Percentiles rank a stretch among this genome's conserved stretches.
Evolutionary conservation across 1,284 basidiomycete species (phyloP).

Genomic region (Schizophyllum commune): DNA sequence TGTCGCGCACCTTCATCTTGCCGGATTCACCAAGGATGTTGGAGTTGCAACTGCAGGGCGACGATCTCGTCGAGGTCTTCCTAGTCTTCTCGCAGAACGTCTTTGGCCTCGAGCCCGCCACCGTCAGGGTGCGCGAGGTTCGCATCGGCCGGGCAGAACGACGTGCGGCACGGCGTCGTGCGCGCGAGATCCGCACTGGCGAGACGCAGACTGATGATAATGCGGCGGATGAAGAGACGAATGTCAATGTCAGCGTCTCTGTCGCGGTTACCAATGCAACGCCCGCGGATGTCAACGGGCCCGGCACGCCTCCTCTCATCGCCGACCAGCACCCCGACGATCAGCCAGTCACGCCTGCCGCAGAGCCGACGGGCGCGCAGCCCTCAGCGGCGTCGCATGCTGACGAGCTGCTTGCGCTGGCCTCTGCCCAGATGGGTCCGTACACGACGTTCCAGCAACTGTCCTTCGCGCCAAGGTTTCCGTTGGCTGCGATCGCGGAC

Average conservation of each 20-base stretch:
- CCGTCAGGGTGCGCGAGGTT: conserved; percentile 84
- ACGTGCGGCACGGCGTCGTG: conserved; percentile 68
- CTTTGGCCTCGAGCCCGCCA: conserved; percentile 83
- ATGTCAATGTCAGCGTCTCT: conserved; percentile 57
- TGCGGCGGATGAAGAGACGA: conserved; percentile 47
- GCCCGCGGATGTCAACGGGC: conserved; percentile 21
- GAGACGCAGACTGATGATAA: conserved; percentile 39
- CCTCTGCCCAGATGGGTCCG: conserved; percentile 63
- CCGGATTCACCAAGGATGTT: conserved; percentile 81
- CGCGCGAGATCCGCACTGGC: conserved; percentile 53
- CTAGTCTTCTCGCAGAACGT: conserved; percentile 84
- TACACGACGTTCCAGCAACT: conserved; percentile 88
- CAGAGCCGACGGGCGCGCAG: conserved; percentile 13
- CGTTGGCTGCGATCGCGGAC: conserved; percentile 77
- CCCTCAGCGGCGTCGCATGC: conserved; percentile 30
- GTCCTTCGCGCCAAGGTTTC: conserved; percentile 74
- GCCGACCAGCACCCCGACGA: conserved; percentile 33
- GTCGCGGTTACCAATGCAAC: conserved; percentile 30
- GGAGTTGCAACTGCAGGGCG: conserved; percentile 83
- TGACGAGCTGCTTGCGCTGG: conserved; percentile 64
- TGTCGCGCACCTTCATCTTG: conserved; percentile 80
- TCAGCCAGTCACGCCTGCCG: conserved; percentile 11
- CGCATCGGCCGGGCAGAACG: conserved; percentile 81
- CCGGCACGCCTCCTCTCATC: conserved; percentile 30
- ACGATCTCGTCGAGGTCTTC: conserved; percentile 84